phyloP scores from a whole-genome alignment of 2,329 filamentous ascomycete species.

The Cercospora sp. region DNA sequence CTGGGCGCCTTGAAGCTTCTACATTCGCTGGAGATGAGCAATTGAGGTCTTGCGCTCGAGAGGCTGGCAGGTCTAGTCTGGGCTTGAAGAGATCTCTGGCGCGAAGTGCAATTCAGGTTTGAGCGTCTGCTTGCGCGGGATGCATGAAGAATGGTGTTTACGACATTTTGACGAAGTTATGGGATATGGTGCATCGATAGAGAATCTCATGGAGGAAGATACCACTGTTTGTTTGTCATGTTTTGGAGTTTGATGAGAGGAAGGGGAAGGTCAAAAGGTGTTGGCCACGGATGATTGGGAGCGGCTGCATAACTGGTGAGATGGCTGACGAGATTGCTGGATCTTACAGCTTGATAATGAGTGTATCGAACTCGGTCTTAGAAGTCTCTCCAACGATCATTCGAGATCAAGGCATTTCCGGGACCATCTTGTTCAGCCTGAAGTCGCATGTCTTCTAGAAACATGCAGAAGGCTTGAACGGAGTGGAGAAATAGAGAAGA shows the following conservation, averaged over 20 bases:
- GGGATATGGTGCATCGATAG: constrained; percentile 1
- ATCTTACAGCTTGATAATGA: not conserved
- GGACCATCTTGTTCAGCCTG: no score
- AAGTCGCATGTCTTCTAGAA: no score
- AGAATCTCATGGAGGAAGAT: constrained; percentile 1
- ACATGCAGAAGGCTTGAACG: no score
- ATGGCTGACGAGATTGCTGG: not conserved
- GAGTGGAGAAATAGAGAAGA: no score
- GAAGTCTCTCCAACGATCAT: not conserved
- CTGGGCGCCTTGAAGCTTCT: constrained; percentile 29
- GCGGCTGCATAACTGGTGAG: not conserved
- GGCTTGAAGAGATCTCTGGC: constrained; percentile 38
- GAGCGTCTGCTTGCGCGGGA: constrained; percentile 7
- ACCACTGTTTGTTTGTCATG: not conserved
- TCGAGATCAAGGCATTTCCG: not conserved
- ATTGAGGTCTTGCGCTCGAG: constrained; percentile 35
- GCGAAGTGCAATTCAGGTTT: constrained; percentile 36
- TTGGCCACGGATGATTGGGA: not conserved
- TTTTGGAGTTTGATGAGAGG: not conserved
- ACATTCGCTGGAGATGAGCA: constrained; percentile 27
- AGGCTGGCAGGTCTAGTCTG: constrained; percentile 36
- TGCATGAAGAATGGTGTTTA: not conserved
- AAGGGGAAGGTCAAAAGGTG: not conserved
- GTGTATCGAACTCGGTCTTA: not conserved
- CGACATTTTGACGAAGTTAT: constrained; percentile 4